phyloP scores from a whole-genome alignment of 768 basidiomycete species.

The Phanerochaete carnosa region DNA sequence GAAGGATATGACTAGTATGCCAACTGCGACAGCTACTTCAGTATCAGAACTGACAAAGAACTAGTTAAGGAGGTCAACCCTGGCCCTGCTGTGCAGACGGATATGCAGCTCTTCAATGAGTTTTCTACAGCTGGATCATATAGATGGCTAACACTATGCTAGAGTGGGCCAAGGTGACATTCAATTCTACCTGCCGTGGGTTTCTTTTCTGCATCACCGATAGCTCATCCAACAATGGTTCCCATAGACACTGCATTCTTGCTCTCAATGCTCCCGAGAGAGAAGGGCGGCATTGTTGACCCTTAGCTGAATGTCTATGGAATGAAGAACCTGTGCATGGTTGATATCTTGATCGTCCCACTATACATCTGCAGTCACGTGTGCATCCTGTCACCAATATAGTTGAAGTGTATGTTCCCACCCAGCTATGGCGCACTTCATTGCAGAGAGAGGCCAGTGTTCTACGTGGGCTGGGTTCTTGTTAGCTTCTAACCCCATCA shows the following conservation, averaged over 20 bases:
- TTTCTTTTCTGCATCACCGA: too few species aligned
- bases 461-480: too few species aligned
- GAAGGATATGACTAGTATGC: slow-evolving; percentile 13
- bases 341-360: slow-evolving; percentile 34
- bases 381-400: background rate
- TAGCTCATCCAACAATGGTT: too few species aligned
- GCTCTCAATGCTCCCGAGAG: slow-evolving; percentile 58
- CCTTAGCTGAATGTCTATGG: slow-evolving; percentile 59
- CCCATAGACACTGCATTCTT: slow-evolving; percentile 15
- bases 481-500: too few species aligned
- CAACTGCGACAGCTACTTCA: background rate
- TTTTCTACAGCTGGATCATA: background rate
- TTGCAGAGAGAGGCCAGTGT: background rate
- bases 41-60: background rate
- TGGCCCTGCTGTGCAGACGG: slow-evolving; percentile 25
- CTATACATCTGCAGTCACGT: background rate
- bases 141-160: background rate
- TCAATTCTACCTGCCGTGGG: slow-evolving; percentile 21
- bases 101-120: slow-evolving; percentile 19
- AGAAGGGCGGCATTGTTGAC: slow-evolving; percentile 60
- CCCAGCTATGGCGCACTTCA: background rate
- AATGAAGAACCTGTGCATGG: slow-evolving; percentile 43
- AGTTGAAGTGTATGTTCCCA: slow-evolving; percentile 12
- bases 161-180: slow-evolving; percentile 4
- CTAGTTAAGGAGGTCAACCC: slow-evolving; percentile 26